phyloP scores from a whole-genome alignment of 1,139 yeast species.

The Nakaseomyces glabratus region DNA sequence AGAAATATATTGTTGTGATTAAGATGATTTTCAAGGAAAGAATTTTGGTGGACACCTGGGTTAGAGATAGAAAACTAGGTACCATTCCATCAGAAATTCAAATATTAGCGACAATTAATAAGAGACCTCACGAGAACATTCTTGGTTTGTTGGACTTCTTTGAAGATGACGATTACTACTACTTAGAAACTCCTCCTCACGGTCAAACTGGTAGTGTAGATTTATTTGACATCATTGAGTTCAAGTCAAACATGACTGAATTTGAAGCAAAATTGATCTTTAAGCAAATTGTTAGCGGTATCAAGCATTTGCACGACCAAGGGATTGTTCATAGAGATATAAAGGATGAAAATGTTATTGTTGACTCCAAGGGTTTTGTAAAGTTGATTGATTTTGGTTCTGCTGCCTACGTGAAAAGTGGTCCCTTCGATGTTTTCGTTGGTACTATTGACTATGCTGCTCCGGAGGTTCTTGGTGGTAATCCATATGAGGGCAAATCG shows the following conservation, averaged over 20 bases:
- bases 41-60: slow-evolving; percentile 93
- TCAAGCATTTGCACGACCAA: slow-evolving; percentile 69
- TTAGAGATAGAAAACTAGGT: slow-evolving; percentile 78
- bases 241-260: slow-evolving; percentile 71
- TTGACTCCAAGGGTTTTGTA: slow-evolving; percentile 67
- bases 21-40: slow-evolving; percentile 86
- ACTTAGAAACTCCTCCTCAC: slow-evolving; percentile 88
- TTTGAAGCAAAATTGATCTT: slow-evolving; percentile 68
- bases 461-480: slow-evolving; percentile 87
- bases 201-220: slow-evolving; percentile 87
- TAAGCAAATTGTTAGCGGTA: slow-evolving; percentile 69
- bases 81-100: slow-evolving; percentile 91
- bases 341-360: slow-evolving; percentile 88
- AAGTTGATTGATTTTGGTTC: slow-evolving; percentile 93
- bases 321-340: slow-evolving; percentile 94
- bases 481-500: slow-evolving; percentile 83
- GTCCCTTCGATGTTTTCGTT: slow-evolving; percentile 94
- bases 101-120: slow-evolving; percentile 68
- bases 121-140: slow-evolving; percentile 74
- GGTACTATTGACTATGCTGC: slow-evolving; percentile 97
- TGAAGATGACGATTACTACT: slow-evolving; percentile 80
- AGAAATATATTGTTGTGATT: slow-evolving; percentile 56
- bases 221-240: slow-evolving; percentile 81
- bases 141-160: slow-evolving; percentile 78
- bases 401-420: slow-evolving; percentile 81